A percentile compares a stretch with the other conserved stretches of the same genome.
These are phyloP conservation scores for Camptophora hylomeconis DNA, from an alignment of 2,329 filamentous ascomycete species.

Conservation along the genomic window DNA sequence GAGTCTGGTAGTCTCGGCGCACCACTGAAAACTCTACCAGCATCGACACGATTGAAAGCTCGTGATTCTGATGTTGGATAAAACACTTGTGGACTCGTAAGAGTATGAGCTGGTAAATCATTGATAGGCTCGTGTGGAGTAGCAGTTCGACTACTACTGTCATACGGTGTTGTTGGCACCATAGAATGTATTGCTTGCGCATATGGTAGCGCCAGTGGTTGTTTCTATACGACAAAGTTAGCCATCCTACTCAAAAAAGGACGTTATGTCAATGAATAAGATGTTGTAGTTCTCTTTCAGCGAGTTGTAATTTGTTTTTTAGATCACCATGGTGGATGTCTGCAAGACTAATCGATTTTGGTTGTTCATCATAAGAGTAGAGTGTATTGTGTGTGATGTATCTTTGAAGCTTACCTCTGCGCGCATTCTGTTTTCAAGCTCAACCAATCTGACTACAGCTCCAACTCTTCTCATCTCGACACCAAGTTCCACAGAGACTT, in stretches of 20 bases:
- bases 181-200: conserved; percentile 62
- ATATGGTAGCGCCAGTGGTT: conserved; percentile 65
- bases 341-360: conserved; percentile 99
- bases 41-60: conserved; percentile 52
- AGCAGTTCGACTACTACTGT: conserved; percentile 22
- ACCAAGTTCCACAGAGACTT: conserved; percentile 62
- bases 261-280: conserved; percentile 7
- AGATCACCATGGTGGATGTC: conserved; percentile 69
- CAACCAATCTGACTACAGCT: conserved; percentile 73
- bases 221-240: conserved; percentile 42
- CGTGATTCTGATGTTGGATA: conserved; percentile 51
- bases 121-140: conserved; percentile 48
- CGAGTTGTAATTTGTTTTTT: conserved; percentile 60
- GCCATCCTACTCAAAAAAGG: conserved; percentile 1
- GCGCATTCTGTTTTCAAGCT: conserved; percentile 69
- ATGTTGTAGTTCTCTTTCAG: conserved; percentile 36
- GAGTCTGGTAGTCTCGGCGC: conserved; percentile 27
- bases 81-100: conserved; percentile 44
- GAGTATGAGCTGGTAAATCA: conserved; percentile 47
- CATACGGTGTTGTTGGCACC: conserved; percentile 56
- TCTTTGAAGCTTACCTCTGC: conserved; percentile 60
- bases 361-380: conserved; percentile 51
- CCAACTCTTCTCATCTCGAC: conserved; percentile 75
- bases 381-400: conserved; percentile 3
- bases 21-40: conserved; percentile 45